Base-by-base conservation (phyloP, 805 yeast species). In the Ogataea methylovora region DNA sequence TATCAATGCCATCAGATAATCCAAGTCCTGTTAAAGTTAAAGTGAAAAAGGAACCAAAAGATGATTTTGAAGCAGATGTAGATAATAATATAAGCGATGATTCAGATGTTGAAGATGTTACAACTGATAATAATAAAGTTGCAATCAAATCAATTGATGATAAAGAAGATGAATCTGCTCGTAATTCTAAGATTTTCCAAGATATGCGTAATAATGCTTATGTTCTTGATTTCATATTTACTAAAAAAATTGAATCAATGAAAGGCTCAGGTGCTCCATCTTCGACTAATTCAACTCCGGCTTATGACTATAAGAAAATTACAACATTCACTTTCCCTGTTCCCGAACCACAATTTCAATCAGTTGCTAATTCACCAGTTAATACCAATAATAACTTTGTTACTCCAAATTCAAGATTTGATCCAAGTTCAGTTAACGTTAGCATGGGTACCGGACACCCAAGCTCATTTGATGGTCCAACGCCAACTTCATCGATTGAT, bases 181-280 rank as follows among this genome's bases (percentile, higher is more conserved):
- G 46, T 34, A 60, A 58, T 32, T 59, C 61, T 4, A 54, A 54
- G 22, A 56, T 60, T 11, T 52, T 60, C 24, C 37, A 54, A 3
- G 57, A 52, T 35, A 49, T 52, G 49, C 36, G 56, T 34, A 43
- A 48, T 20, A 53, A 48, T 1, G 51, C 57, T 10, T 54, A 51
- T 34, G 42, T 53, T 3, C 26, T 52, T 17, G 37, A 49, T 22
- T 49, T 42, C 32, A 49, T 54, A 49, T 49, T 51, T 38, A 48
- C 48, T 25, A 41, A 48, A 35, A 36, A 49, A 15, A 49, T 48
- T 3, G 44, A 41, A 2, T 37, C 40, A 15, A 18, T 37, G 28
- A 33, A 23, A 14, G 25, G 30, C n/a, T n/a, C n/a, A n/a, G n/a
- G n/a, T n/a, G n/a, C n/a, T n/a, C n/a, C n/a, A n/a, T n/a, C n/a